Evolutionary conservation across 2,329 filamentous ascomycete genomes (phyloP).

Genomic region (Pseudocercospora pini-densiflorae): DNA sequence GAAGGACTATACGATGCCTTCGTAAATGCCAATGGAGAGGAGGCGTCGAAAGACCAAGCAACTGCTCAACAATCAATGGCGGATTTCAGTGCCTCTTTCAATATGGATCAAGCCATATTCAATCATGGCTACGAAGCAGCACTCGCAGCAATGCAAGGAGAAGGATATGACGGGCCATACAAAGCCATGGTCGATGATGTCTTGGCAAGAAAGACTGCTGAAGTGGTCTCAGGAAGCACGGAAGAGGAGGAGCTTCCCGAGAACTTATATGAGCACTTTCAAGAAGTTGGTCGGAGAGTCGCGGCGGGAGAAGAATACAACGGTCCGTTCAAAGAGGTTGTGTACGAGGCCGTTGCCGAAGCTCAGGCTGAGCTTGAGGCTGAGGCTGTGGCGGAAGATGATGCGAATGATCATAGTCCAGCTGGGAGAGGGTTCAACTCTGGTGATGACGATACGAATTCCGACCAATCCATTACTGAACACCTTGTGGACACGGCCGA

Average conservation of each 20-base stretch:
- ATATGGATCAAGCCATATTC: slow-evolving; percentile 7
- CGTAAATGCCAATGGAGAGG: not conserved
- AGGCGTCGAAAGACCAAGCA: not conserved
- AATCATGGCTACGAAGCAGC: slow-evolving; percentile 1
- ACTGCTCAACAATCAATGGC: not conserved
- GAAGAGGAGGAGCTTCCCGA: not conserved
- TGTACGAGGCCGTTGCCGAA: slow-evolving; percentile 7
- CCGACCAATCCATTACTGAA: too few relatives aligned
- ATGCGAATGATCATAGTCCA: not conserved
- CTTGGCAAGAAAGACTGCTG: not conserved
- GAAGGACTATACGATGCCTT: slow-evolving; percentile 1
- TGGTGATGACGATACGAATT: too few relatives aligned
- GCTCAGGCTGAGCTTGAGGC: slow-evolving; percentile 8
- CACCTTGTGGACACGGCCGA: too few relatives aligned
- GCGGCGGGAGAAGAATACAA: slow-evolving; percentile 7
- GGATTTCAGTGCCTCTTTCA: not conserved
- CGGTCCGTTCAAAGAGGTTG: slow-evolving; percentile 8
- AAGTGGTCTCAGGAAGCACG: not conserved
- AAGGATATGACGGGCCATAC: slow-evolving; percentile 3
- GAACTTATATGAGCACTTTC: not conserved
- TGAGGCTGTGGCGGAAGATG: not conserved
- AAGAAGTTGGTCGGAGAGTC: slow-evolving; percentile 5
- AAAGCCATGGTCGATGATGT: not conserved
- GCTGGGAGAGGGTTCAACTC: not conserved
- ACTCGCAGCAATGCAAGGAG: not conserved